phyloP scores from a whole-genome alignment of 139 green algal genomes.

The Helicosporidium sp. region DNA sequence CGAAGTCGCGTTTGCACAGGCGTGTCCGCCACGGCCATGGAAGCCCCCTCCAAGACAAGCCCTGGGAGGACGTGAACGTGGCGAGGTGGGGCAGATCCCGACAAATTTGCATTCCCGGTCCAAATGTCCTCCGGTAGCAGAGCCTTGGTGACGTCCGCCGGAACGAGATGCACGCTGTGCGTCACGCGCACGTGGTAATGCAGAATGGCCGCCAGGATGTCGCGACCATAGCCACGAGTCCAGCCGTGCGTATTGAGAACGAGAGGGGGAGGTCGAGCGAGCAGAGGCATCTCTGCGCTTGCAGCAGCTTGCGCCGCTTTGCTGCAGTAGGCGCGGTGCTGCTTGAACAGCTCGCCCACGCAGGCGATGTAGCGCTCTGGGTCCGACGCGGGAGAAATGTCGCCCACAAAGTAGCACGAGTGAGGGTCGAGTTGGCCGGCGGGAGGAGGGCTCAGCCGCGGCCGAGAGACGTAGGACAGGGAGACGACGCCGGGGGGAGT shows the following conservation, averaged over 20 bases:
- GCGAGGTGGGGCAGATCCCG: no score
- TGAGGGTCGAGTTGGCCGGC: constrained; percentile 10
- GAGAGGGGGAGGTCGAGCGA: constrained; percentile 20
- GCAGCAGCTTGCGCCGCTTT: neutral
- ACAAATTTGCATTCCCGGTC: no score
- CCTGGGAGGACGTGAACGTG: no score
- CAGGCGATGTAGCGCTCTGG: constrained; percentile 35
- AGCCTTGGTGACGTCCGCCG: neutral
- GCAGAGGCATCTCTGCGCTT: neutral
- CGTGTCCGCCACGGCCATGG: no score
- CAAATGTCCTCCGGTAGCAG: neutral
- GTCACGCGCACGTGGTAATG: constrained; percentile 13
- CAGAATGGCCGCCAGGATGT: constrained; percentile 41
- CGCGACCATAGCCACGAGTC: constrained; percentile 53
- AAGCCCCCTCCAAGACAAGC: no score
- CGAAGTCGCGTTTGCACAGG: no score
- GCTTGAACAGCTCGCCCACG: constrained; percentile 23
- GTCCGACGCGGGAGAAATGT: constrained; percentile 41
- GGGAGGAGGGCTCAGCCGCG: constrained; percentile 48
- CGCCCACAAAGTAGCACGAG: constrained; percentile 39
- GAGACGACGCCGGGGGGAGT: constrained; percentile 57
- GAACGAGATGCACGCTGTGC: constrained; percentile 32
- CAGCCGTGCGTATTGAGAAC: constrained; percentile 73
- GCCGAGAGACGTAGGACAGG: constrained; percentile 25
- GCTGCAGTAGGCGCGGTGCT: constrained; percentile 26